Conservation (phyloP, 805 yeast genomes). For the Zygoascus biomembranicola region DNA sequence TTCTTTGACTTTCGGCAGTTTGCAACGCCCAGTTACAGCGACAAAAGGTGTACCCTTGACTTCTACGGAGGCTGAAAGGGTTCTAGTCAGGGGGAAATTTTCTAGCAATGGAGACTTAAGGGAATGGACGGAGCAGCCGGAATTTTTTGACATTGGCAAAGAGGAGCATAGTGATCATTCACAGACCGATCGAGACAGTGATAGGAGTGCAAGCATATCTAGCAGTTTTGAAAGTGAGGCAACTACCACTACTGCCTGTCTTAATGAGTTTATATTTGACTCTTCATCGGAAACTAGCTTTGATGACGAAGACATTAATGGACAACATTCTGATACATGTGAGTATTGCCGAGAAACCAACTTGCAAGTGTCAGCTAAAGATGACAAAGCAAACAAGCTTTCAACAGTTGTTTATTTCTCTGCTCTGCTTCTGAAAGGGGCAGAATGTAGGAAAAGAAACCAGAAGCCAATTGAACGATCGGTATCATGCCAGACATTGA, state of each 20-base stretch:
- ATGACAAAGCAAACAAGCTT: background rate
- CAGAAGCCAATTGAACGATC: background rate
- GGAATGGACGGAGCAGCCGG: conserved; percentile 3
- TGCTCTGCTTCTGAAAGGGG: background rate
- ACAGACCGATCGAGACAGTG: background rate
- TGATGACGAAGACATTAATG: background rate
- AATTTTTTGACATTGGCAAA: conserved; percentile 1
- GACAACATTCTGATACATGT: background rate
- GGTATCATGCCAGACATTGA: background rate
- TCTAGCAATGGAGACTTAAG: conserved; percentile 1
- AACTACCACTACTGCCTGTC: background rate
- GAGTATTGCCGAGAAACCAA: background rate
- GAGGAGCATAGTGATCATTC: background rate
- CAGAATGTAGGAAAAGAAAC: background rate
- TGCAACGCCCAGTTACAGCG: background rate
- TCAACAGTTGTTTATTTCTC: background rate
- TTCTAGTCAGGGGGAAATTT: conserved; percentile 3
- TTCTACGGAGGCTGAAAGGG: conserved; percentile 1
- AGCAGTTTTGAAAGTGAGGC: background rate
- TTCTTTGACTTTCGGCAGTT: background rate
- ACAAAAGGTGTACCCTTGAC: background rate
- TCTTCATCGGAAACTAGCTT: background rate
- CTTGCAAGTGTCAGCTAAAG: background rate
- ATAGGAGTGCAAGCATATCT: background rate
- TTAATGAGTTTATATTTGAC: background rate